Conservation (phyloP, 768 basidiomycete genomes). For the Suillus subaureus region DNA sequence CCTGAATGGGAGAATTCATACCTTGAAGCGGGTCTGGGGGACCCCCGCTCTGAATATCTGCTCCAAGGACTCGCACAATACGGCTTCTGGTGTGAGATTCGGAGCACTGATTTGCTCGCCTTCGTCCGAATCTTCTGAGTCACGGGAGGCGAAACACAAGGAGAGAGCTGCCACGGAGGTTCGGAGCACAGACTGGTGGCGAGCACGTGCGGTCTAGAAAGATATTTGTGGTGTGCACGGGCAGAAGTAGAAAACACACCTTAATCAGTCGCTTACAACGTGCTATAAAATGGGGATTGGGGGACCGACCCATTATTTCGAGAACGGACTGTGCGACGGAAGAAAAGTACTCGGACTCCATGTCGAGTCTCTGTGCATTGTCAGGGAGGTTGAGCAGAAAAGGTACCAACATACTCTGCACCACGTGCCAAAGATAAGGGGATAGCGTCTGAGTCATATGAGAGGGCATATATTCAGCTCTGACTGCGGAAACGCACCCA, state of each 20-base stretch:
- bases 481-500: slow-evolving; percentile 41
- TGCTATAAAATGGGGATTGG: slow-evolving; percentile 46
- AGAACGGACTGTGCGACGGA: slow-evolving; percentile 53
- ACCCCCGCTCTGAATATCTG: slow-evolving; percentile 44
- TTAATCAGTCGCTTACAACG: slow-evolving; percentile 47
- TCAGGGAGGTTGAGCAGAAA: slow-evolving; percentile 7
- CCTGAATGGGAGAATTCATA: slow-evolving; percentile 21
- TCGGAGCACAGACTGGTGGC: slow-evolving; percentile 29
- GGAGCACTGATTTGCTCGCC: slow-evolving; percentile 15
- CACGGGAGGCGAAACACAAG: slow-evolving; percentile 14
- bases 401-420: slow-evolving; percentile 47
- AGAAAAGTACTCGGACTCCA: slow-evolving; percentile 51
- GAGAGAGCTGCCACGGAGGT: slow-evolving; percentile 32
- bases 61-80: slow-evolving; percentile 45
- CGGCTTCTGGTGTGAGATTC: slow-evolving; percentile 36
- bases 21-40: slow-evolving; percentile 50
- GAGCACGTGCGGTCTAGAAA: slow-evolving; percentile 25
- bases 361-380: slow-evolving; percentile 53
- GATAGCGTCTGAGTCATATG: slow-evolving; percentile 59
- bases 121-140: slow-evolving; percentile 15
- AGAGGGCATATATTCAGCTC: slow-evolving; percentile 14
- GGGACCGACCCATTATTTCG: slow-evolving; percentile 55
- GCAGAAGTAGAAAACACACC: slow-evolving; percentile 36
- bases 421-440: slow-evolving; percentile 75
- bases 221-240: slow-evolving; percentile 13